phyloP scores from a whole-genome alignment of 352 stramenopile species.

The Aphanomyces cochlioides region DNA sequence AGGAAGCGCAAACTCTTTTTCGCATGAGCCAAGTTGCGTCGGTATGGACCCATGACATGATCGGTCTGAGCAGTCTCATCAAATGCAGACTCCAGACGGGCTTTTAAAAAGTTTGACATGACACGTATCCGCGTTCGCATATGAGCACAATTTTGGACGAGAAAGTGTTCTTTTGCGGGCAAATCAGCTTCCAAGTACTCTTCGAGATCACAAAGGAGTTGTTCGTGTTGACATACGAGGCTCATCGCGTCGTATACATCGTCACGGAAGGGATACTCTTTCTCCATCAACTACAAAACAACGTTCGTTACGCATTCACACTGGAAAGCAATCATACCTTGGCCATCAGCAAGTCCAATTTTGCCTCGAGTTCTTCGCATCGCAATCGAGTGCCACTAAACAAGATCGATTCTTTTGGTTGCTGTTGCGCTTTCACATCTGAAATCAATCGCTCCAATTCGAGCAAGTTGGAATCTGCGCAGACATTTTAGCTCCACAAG shows the following conservation, averaged over 20 bases:
- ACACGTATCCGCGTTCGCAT: conserved; percentile 22
- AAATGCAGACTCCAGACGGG: conserved; percentile 9
- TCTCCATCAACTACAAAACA: conserved; percentile 15
- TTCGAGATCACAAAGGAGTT: conserved; percentile 24
- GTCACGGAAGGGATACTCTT: conserved; percentile 20
- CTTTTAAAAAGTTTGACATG: conserved; percentile 10
- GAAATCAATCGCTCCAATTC: conserved; percentile 18
- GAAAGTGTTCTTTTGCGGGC: conserved; percentile 29
- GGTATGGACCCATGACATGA: conserved; percentile 17
- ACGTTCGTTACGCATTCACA: no score
- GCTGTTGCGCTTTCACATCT: not conserved
- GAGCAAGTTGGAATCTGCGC: conserved; percentile 22
- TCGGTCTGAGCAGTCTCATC: conserved; percentile 17
- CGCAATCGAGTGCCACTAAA: conserved; percentile 27
- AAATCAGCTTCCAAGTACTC: conserved; percentile 28
- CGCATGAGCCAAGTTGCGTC: conserved; percentile 14
- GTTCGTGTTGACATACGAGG: conserved; percentile 20
- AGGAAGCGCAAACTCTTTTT: conserved; percentile 4
- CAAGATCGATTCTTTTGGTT: conserved; percentile 13
- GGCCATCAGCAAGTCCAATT: conserved; percentile 11
- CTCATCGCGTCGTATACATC: conserved; percentile 28
- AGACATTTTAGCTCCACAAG: not conserved
- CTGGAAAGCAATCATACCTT: conserved; percentile 15
- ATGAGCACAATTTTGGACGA: conserved; percentile 4
- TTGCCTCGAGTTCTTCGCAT: conserved; percentile 20